phyloP scores from a whole-genome alignment of 1,284 basidiomycete genomes.

The Lignosus rhinocerotis region DNA sequence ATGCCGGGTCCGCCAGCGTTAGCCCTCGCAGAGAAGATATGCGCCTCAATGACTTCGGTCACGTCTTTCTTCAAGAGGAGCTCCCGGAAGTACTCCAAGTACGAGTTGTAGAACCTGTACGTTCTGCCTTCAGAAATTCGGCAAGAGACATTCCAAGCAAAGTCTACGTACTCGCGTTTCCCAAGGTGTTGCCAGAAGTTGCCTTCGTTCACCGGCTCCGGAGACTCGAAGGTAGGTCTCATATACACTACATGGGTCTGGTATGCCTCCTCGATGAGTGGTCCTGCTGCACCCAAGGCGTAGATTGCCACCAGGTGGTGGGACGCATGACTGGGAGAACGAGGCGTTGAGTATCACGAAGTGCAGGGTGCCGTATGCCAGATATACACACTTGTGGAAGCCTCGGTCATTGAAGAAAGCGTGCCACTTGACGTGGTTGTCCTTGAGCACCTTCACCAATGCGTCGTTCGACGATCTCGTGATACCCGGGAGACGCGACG shows the following conservation, averaged over 20 bases:
- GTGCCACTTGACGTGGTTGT: slow-evolving; percentile 59
- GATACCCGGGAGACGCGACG: slow-evolving; percentile 46
- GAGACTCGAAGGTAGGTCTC: slow-evolving; percentile 41
- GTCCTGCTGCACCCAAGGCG: slow-evolving; percentile 45
- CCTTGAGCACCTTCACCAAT: slow-evolving; percentile 47
- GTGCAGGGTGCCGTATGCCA: background rate
- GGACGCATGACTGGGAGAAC: slow-evolving; percentile 43
- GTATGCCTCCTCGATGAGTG: slow-evolving; percentile 45
- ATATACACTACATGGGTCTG: slow-evolving; percentile 41
- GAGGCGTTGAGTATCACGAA: background rate
- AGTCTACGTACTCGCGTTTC: slow-evolving; percentile 42
- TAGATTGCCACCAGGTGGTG: slow-evolving; percentile 55
- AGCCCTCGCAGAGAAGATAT: slow-evolving; percentile 53
- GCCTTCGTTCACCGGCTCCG: slow-evolving; percentile 40
- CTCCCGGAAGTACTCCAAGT: slow-evolving; percentile 56
- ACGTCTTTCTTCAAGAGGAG: slow-evolving; percentile 45
- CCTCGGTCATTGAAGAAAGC: slow-evolving; percentile 60
- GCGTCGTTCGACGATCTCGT: slow-evolving; percentile 45
- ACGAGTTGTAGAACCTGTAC: slow-evolving; percentile 57
- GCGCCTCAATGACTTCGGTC: slow-evolving; percentile 49
- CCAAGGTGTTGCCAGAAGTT: slow-evolving; percentile 54
- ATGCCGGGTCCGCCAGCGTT: slow-evolving; percentile 47
- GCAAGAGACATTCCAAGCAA: background rate
- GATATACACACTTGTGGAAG: slow-evolving; percentile 51
- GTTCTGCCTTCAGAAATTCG: background rate